phyloP scores from a whole-genome alignment of 2,329 filamentous ascomycete species.

The Colletotrichum orchidophilum region DNA sequence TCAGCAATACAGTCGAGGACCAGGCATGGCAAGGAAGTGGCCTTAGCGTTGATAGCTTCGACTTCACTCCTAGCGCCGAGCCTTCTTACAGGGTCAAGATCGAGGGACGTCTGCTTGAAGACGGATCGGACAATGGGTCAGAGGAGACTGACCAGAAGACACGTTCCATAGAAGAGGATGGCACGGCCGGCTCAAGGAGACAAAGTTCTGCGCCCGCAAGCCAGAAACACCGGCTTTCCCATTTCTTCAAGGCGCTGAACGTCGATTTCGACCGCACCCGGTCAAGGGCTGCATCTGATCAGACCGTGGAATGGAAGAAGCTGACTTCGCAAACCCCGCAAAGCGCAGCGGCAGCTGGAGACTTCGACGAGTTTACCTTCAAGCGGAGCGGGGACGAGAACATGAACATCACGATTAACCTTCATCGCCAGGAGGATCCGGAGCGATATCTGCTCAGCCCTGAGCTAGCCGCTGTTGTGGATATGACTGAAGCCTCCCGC shows the following conservation, averaged over 20 bases:
- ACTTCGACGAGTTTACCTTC: conserved; percentile 93
- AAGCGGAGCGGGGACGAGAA: conserved; percentile 94
- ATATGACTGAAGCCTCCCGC: conserved; percentile 86
- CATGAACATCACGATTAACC: conserved; percentile 87
- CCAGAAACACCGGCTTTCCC: conserved; percentile 69
- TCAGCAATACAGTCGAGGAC: conserved; percentile 93
- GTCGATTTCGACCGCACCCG: conserved; percentile 76
- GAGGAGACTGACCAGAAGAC: conserved; percentile 45
- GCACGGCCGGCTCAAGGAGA: conserved; percentile 41
- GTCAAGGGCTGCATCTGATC: conserved; percentile 63
- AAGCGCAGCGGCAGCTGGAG: conserved; percentile 66
- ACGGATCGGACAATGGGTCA: conserved; percentile 59
- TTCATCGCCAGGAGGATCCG: conserved; percentile 84
- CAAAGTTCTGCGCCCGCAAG: conserved; percentile 47
- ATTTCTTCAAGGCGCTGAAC: conserved; percentile 84
- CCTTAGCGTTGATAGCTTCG: conserved; percentile 78
- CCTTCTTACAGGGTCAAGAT: conserved; percentile 92
- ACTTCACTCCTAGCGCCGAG: conserved; percentile 80
- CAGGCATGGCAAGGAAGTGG: conserved; percentile 87
- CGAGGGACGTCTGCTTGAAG: conserved; percentile 84
- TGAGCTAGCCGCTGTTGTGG: conserved; percentile 83
- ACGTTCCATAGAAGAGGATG: conserved; percentile 52
- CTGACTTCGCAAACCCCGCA: conserved; percentile 65
- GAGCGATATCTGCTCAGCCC: conserved; percentile 85
- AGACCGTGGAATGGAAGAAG: conserved; percentile 86